Percentiles rank a stretch among this genome's conserved stretches.
phyloP scores from a whole-genome alignment of 805 yeast genomes.

The Starmerella vitae region DNA sequence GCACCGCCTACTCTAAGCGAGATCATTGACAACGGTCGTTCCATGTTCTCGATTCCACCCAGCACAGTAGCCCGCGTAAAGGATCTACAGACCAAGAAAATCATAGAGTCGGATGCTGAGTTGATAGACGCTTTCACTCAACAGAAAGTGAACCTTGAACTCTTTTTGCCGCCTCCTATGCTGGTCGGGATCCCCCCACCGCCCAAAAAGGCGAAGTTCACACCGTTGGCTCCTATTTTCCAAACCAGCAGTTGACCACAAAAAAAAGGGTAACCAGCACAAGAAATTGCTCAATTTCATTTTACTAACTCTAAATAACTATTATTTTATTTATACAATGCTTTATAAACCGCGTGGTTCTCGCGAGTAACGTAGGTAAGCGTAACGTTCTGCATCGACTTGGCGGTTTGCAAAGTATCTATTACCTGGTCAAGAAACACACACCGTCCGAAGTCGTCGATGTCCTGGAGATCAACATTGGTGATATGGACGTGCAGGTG shows the following conservation, averaged over 20 bases:
- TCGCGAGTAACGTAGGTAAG: constrained; percentile 62
- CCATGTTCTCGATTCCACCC: constrained; percentile 47
- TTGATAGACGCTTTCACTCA: constrained; percentile 35
- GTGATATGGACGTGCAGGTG: constrained; percentile 91
- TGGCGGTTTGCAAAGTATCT: constrained; percentile 46
- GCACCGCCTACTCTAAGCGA: constrained; percentile 75
- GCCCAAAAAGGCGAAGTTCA: constrained; percentile 4
- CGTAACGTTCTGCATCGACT: constrained; percentile 42
- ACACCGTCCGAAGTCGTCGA: constrained; percentile 67
- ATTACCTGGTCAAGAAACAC: constrained; percentile 68
- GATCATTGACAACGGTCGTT: constrained; percentile 60
- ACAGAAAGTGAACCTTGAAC: constrained; percentile 32
- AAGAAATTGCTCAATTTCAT: background rate
- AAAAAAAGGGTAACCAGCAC: no score
- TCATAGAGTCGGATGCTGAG: constrained; percentile 35
- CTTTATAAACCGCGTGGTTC: constrained; percentile 46
- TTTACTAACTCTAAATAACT: background rate
- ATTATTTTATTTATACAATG: background rate
- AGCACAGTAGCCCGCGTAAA: constrained; percentile 29
- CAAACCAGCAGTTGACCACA: constrained; percentile 5
- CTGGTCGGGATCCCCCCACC: constrained; percentile 6
- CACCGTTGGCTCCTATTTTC: constrained; percentile 17
- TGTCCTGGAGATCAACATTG: constrained; percentile 51
- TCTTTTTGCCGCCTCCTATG: constrained; percentile 27
- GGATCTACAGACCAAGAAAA: constrained; percentile 23